Conservation (phyloP, 2,329 filamentous ascomycete species). For the Neofusicoccum sp. region DNA sequence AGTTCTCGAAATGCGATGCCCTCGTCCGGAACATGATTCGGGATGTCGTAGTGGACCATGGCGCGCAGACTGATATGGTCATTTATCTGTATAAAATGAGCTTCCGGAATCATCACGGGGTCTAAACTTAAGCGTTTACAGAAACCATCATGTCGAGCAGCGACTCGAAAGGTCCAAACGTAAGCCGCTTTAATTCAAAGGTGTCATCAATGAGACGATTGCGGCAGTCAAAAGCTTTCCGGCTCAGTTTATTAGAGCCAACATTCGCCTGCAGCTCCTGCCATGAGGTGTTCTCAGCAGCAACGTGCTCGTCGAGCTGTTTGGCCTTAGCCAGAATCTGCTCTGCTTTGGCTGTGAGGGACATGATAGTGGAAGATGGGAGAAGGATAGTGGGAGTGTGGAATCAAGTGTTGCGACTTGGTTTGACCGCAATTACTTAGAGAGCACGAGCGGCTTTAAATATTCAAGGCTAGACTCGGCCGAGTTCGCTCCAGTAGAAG, state of each 20-base stretch:
- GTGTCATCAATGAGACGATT: neutral
- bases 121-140: neutral
- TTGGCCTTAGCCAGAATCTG: neutral
- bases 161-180: neutral
- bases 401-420: neutral
- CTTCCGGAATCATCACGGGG: neutral
- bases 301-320: conserved; percentile 10
- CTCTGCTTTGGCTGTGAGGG: conserved; percentile 17
- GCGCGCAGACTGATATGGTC: neutral
- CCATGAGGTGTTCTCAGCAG: too few relatives aligned
- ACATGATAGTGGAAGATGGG: neutral
- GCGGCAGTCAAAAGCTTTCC: conserved; percentile 28
- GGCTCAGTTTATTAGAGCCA: neutral
- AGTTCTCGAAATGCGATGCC: conserved; percentile 17
- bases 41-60: neutral
- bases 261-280: neutral
- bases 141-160: neutral
- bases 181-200: conserved; percentile 11
- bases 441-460: too few relatives aligned
- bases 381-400: neutral
- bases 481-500: too few relatives aligned
- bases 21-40: neutral
- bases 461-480: too few relatives aligned
- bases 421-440: too few relatives aligned
- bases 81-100: neutral